Evolutionary conservation across 2,329 filamentous ascomycete species (phyloP).

Genomic region (Trichophyton schoenleinii): DNA sequence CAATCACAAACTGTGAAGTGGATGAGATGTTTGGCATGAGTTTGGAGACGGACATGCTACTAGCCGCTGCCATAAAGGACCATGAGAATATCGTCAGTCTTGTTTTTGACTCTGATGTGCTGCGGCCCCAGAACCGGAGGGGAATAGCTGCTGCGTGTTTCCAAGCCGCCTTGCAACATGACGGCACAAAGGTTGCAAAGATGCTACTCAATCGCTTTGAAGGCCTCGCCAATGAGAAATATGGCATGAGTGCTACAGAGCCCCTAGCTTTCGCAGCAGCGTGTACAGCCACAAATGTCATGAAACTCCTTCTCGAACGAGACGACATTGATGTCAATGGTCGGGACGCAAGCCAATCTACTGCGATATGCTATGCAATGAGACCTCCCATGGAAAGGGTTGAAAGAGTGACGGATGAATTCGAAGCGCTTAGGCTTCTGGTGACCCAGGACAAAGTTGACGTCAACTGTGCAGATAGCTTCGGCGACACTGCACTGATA

Average conservation of each 20-base stretch:
- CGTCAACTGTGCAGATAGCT: neutral
- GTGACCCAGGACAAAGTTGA: neutral
- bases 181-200: neutral
- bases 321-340: neutral
- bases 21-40: neutral
- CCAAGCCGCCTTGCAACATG: neutral
- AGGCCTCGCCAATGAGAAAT: neutral
- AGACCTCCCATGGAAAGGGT: neutral
- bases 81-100: neutral
- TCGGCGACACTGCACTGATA: neutral
- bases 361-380: neutral
- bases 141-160: neutral
- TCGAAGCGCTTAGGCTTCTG: neutral
- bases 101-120: neutral
- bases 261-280: neutral
- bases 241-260: neutral
- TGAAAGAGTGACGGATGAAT: neutral
- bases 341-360: neutral
- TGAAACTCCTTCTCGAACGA: neutral
- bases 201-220: neutral
- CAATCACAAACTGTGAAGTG: too few species aligned
- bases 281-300: neutral
- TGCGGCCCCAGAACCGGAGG: neutral
- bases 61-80: neutral
- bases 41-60: neutral